Percentiles rank a stretch among this genome's conserved stretches.
These are phyloP conservation scores for Alternaria tenuissima DNA, from an alignment of 2,329 filamentous ascomycete genomes.

Conservation along the genomic window DNA sequence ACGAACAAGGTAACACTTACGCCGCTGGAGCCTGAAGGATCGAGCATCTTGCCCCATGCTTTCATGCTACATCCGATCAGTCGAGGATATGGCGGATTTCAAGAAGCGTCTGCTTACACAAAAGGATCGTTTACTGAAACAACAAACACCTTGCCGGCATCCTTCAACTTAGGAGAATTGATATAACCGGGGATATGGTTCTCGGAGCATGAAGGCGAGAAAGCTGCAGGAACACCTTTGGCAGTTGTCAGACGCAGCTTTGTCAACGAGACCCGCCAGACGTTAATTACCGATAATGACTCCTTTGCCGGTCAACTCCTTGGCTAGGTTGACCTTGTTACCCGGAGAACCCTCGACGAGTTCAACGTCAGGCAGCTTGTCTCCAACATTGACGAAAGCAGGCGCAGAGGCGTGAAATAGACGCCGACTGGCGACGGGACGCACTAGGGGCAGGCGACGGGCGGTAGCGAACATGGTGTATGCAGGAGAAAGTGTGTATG, in stretches of 20 bases:
- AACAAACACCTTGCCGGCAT: slow-evolving; percentile 85
- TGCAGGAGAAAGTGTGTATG: slow-evolving; percentile 18
- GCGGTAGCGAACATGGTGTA: slow-evolving; percentile 37
- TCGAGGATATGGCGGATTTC: not conserved
- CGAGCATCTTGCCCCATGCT: slow-evolving; percentile 81
- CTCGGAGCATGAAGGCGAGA: slow-evolving; percentile 68
- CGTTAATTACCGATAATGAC: slow-evolving; percentile 69
- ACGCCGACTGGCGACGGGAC: slow-evolving; percentile 31
- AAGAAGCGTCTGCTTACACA: slow-evolving; percentile 67
- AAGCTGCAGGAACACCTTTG: slow-evolving; percentile 54
- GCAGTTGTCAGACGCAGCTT: slow-evolving; percentile 14
- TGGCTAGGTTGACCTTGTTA: slow-evolving; percentile 86
- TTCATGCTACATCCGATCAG: slow-evolving; percentile 72
- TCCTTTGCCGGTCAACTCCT: slow-evolving; percentile 77
- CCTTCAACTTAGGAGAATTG: slow-evolving; percentile 77
- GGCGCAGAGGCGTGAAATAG: slow-evolving; percentile 71
- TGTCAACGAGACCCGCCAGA: slow-evolving; percentile 7
- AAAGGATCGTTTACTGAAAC: slow-evolving; percentile 94
- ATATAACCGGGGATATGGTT: slow-evolving; percentile 88
- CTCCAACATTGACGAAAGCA: slow-evolving; percentile 76
- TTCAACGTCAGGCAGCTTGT: slow-evolving; percentile 78
- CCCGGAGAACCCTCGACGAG: slow-evolving; percentile 86
- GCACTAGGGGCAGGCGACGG: slow-evolving; percentile 38
- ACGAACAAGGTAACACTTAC: slow-evolving; percentile 62
- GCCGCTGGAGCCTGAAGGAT: slow-evolving; percentile 76